A percentile compares a stretch with the other conserved stretches of the same genome.
phyloP scores from a whole-genome alignment of 305 asterid species.

The Solanum aculeatissimum region DNA sequence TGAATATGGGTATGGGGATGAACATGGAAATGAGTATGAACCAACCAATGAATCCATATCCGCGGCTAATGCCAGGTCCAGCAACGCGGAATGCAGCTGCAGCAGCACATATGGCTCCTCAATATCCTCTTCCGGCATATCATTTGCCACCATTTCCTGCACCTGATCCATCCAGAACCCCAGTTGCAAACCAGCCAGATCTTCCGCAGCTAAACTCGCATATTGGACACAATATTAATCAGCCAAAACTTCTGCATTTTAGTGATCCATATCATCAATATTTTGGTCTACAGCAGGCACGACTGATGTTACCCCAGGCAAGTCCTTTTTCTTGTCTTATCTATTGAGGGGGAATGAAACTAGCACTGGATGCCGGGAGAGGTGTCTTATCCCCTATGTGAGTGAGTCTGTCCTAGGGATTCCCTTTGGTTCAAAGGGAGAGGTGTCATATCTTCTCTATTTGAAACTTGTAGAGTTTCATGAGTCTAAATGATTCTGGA shows the following conservation, averaged over 20 bases:
- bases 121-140: constrained; percentile 44
- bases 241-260: constrained; percentile 26
- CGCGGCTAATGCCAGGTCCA: constrained; percentile 34
- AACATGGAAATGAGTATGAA: constrained; percentile 47
- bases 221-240: constrained; percentile 23
- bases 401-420: background rate
- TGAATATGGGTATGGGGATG: constrained; percentile 57
- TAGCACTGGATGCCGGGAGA: background rate
- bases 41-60: constrained; percentile 50
- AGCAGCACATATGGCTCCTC: constrained; percentile 41
- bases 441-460: background rate
- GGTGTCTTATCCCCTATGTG: background rate
- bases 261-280: constrained; percentile 51
- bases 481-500: background rate
- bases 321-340: background rate
- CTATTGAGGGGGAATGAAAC: background rate
- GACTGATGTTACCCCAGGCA: constrained; percentile 36
- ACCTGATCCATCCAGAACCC: constrained; percentile 35
- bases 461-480: background rate
- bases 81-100: constrained; percentile 37
- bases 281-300: constrained; percentile 42
- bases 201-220: constrained; percentile 16
- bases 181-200: constrained; percentile 27
- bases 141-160: constrained; percentile 25
- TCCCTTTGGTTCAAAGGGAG: background rate